Evolutionary conservation across 108 stramenopile species (phyloP).

Genomic region (Parmales sp.): DNA sequence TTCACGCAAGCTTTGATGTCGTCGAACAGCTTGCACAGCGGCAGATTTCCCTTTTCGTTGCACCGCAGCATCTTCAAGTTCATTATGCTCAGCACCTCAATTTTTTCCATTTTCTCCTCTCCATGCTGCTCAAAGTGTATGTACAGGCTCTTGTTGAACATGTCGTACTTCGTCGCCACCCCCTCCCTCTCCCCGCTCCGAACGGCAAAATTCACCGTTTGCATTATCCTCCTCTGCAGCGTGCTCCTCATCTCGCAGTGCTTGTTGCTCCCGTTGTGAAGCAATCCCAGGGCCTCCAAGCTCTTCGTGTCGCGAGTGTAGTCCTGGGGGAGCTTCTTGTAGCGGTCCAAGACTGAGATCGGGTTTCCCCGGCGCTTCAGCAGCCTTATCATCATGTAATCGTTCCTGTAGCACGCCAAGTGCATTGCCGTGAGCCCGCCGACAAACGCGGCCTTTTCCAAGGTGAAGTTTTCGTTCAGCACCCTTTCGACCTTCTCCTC

Average conservation of each 20-base stretch:
- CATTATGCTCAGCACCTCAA: background rate
- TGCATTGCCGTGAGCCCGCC: background rate
- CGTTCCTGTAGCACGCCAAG: background rate
- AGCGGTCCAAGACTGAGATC: background rate
- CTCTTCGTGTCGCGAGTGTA: background rate
- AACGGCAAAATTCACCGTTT: background rate
- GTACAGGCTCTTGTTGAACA: background rate
- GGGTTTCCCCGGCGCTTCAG: background rate
- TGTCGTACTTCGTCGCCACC: background rate
- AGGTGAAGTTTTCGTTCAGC: background rate
- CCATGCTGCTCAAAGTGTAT: background rate
- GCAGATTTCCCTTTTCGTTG: too few species aligned
- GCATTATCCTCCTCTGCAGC: background rate
- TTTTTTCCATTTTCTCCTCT: background rate
- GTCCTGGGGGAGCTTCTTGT: background rate
- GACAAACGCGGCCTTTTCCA: background rate
- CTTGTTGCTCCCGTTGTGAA: background rate
- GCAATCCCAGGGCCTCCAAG: background rate
- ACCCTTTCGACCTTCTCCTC: background rate
- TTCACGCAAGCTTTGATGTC: background rate
- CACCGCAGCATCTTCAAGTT: background rate
- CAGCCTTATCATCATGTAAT: background rate
- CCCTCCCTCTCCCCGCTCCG: background rate
- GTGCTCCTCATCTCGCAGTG: background rate
- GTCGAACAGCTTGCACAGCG: background rate